A percentile compares a stretch with the other conserved stretches of the same genome.
phyloP scores from a whole-genome alignment of 257 asterid species.

The Rubia yunnanensis region DNA sequence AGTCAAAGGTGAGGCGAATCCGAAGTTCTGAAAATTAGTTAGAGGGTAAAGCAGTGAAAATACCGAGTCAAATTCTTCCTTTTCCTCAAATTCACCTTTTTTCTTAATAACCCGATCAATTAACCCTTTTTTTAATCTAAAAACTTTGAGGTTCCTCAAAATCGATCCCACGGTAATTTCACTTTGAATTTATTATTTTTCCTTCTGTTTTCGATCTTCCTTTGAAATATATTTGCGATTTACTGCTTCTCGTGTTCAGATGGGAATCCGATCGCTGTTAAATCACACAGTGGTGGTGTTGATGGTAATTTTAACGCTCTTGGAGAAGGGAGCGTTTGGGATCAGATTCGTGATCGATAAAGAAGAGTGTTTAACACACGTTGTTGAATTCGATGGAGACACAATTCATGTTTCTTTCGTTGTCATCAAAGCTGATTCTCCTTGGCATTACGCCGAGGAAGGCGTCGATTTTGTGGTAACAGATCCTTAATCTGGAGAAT shows the following conservation, averaged over 20 bases:
- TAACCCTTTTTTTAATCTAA: not conserved
- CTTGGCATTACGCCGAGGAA: constrained; percentile 71
- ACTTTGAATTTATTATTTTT: not conserved
- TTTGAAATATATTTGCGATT: not conserved
- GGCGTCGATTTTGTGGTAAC: constrained; percentile 96
- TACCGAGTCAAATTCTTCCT: not conserved
- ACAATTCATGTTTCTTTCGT: constrained; percentile 81
- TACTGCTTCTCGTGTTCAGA: constrained; percentile 4
- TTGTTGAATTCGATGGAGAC: constrained; percentile 62
- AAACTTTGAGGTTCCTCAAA: not conserved
- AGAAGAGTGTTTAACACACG: constrained; percentile 85
- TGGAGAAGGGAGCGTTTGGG: constrained; percentile 40
- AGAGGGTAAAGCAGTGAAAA: not conserved
- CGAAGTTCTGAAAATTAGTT: not conserved
- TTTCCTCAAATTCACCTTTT: not conserved
- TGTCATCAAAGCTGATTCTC: constrained; percentile 72
- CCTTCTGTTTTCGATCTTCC: not conserved
- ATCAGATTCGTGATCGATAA: constrained; percentile 78
- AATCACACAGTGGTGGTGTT: constrained; percentile 10
- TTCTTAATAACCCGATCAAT: not conserved
- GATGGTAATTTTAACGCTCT: constrained; percentile 23
- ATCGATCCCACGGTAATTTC: not conserved
- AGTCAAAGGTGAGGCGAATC: not conserved
- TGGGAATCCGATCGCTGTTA: constrained; percentile 1
- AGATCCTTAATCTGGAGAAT: not conserved